Conservation (phyloP, 805 yeast species). For the Candida pseudofarinosa region DNA sequence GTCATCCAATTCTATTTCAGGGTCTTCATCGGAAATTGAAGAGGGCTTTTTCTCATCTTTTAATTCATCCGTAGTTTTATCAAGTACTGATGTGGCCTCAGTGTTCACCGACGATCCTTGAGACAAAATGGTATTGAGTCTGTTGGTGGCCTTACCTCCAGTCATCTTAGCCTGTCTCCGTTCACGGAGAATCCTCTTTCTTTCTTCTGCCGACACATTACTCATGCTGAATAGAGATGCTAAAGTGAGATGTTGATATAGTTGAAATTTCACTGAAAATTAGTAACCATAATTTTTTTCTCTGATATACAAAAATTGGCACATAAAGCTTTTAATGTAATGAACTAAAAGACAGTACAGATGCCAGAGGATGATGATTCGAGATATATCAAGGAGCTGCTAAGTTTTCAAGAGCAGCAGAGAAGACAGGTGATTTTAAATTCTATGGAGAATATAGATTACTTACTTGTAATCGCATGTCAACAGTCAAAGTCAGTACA, state of each 20-base stretch:
- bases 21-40: conserved; percentile 15
- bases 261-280: too few species aligned
- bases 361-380: background rate
- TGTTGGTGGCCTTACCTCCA: conserved; percentile 49
- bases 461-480: conserved; percentile 32
- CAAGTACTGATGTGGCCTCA: conserved; percentile 30
- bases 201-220: conserved; percentile 50
- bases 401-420: conserved; percentile 23
- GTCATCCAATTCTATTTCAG: conserved; percentile 40
- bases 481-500: conserved; percentile 42
- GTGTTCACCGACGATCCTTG: conserved; percentile 37
- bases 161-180: conserved; percentile 62
- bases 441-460: conserved; percentile 38
- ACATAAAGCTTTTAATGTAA: too few species aligned
- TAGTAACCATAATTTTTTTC: background rate
- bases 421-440: conserved; percentile 33
- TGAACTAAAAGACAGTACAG: background rate
- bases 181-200: conserved; percentile 54
- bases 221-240: background rate
- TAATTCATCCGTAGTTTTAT: conserved; percentile 12
- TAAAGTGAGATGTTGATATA: too few species aligned
- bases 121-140: conserved; percentile 44
- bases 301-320: too few species aligned
- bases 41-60: background rate
- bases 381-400: conserved; percentile 3